Conservation (phyloP, 441 rosid genomes). For the Rhodomyrtus psidioides region DNA sequence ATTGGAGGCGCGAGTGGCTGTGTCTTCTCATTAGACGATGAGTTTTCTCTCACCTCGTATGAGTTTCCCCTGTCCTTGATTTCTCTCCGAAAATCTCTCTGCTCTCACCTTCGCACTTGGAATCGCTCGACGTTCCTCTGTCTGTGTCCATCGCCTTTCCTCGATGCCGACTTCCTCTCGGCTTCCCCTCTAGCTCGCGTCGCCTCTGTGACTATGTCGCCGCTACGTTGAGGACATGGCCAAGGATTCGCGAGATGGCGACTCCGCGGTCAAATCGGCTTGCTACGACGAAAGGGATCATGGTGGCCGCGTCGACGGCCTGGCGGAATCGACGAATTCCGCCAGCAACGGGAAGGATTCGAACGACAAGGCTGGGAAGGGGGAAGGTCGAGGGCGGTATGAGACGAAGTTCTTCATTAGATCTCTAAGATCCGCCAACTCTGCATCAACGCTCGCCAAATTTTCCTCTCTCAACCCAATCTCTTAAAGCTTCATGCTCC, state of each 20-base stretch:
- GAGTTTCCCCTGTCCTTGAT: too few relatives aligned
- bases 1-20: too few relatives aligned
- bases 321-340: conserved; percentile 13
- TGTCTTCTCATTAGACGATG: too few relatives aligned
- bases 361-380: conserved; percentile 2
- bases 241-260: not conserved
- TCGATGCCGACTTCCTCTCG: too few relatives aligned
- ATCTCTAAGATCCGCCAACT: conserved; percentile 82
- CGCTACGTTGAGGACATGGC: not conserved
- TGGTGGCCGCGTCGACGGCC: not conserved
- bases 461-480: conserved; percentile 81
- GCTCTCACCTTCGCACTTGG: too few relatives aligned
- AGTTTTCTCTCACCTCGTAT: too few relatives aligned
- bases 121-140: too few relatives aligned
- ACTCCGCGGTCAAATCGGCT: not conserved
- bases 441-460: conserved; percentile 91
- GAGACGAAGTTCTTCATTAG: not conserved
- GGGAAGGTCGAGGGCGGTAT: conserved; percentile 1
- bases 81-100: too few relatives aligned
- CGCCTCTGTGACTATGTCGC: too few relatives aligned
- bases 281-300: conserved; percentile 5
- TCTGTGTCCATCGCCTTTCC: too few relatives aligned
- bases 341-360: not conserved
- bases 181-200: too few relatives aligned
- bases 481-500: conserved; percentile 85